These are phyloP conservation scores for Pichia exigua DNA, from an alignment of 805 yeast genomes.

Conservation along the genomic window DNA sequence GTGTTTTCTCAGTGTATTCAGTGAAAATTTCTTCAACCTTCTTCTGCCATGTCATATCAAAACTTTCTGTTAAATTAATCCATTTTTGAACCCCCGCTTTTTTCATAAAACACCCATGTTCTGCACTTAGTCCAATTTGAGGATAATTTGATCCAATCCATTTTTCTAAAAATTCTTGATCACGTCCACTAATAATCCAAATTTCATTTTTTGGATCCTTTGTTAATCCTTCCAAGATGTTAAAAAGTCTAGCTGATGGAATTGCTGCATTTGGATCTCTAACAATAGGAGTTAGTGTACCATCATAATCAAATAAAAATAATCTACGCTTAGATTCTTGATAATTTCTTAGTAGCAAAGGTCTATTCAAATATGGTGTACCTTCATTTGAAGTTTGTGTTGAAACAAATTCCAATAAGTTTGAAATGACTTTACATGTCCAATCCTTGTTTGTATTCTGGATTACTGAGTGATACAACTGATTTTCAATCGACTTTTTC, in stretches of 20 bases:
- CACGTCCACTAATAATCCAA: conserved; percentile 96
- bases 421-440: conserved; percentile 56
- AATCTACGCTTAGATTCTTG: conserved; percentile 56
- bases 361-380: conserved; percentile 78
- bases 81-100: conserved; percentile 58
- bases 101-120: conserved; percentile 93
- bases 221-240: conserved; percentile 51
- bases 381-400: conserved; percentile 39
- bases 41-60: conserved; percentile 94
- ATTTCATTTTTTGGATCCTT: conserved; percentile 76
- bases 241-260: conserved; percentile 67
- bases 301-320: conserved; percentile 93
- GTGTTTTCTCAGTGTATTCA: conserved; percentile 78
- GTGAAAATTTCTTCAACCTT: conserved; percentile 68
- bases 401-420: conserved; percentile 26
- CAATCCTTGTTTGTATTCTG: conserved; percentile 72
- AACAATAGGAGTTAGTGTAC: conserved; percentile 94
- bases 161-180: conserved; percentile 77
- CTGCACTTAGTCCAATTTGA: conserved; percentile 81
- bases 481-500: conserved; percentile 39
- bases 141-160: conserved; percentile 70
- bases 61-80: conserved; percentile 74
- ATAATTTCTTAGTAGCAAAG: conserved; percentile 53
- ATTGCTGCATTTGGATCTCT: conserved; percentile 97
- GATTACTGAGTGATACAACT: conserved; percentile 56